Base-by-base conservation (phyloP, 139 green algal species). In the Haematococcus sp. region DNA sequence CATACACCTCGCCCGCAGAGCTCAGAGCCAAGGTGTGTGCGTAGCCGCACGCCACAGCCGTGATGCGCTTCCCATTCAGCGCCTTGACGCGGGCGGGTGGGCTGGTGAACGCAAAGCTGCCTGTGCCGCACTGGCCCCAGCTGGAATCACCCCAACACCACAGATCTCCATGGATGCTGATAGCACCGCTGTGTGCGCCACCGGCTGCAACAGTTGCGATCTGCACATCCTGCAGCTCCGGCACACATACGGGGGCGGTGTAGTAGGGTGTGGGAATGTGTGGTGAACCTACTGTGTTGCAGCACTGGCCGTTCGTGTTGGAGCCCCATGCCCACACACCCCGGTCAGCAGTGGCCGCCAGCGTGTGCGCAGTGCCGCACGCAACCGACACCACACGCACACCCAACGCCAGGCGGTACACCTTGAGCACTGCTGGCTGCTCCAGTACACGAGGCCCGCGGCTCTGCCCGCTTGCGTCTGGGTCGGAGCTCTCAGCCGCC, bases 11-110 rank as follows among this genome's bases (percentile, higher is more conserved):
- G 3, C 88, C 89, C 43, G 84, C 80, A 0, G 3, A 19, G 0
- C 76, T 75, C 2, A 93, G 71, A 11, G 77, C 84, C 17, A 86
- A 71, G 5, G 74, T 86, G 78, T 94, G 89, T n/a, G 75, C 61
- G 17, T 30, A 27, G 32, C 61, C 61, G 28, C 11, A 27, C 11
- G 61, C 61, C 20, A 68, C 66, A 44, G 59, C 40, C 44, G 46
- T 63, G 3, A 72, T 5, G 2, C 25, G 3, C 22, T 61, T 59
- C 5, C 44, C 66, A 28, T 61, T 59, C 27, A 72, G 46, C 23
- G 66, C n/a, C 27, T 27, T 35, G 23, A 72, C 46, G 3, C 58
- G 4, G 9, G 28, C 9, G 19, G 65, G 43, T 1, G 55, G 30
- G 4, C 20, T 35, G n/a, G 25, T 68, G 63, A 56, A 49, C 4